phyloP scores from a whole-genome alignment of 768 basidiomycete genomes.

The Sporobolomyces roseus region DNA sequence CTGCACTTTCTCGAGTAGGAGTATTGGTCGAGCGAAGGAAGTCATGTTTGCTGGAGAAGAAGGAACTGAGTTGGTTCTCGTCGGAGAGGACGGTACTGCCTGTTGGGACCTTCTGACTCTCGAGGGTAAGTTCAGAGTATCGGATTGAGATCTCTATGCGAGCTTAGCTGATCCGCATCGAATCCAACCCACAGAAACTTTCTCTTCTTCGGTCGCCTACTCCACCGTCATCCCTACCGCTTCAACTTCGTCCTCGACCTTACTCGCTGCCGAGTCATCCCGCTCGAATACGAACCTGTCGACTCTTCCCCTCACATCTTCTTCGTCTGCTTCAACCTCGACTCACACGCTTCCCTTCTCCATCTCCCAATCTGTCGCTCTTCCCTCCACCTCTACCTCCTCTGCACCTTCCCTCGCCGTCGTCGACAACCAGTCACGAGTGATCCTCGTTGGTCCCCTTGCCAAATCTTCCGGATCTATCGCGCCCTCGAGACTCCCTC shows the following conservation, averaged over 20 bases:
- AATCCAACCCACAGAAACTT: constrained; percentile 45
- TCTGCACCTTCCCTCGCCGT: constrained; percentile 61
- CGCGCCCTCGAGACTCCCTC: constrained; percentile 23
- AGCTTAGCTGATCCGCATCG: no score
- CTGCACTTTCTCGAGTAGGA: constrained; percentile 52
- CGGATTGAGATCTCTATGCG: neutral
- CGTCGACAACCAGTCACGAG: constrained; percentile 64
- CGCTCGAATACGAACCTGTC: constrained; percentile 45
- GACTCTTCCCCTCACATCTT: constrained; percentile 14
- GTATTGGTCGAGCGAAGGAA: constrained; percentile 57
- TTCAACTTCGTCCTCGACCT: constrained; percentile 22
- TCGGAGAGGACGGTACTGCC: constrained; percentile 43
- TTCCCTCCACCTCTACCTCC: constrained; percentile 49
- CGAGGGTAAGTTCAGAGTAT: constrained; percentile 42
- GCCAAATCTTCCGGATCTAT: constrained; percentile 16
- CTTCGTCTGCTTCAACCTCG: constrained; percentile 32
- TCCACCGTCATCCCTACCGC: constrained; percentile 34
- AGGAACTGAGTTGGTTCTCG: constrained; percentile 35
- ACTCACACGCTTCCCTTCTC: constrained; percentile 60
- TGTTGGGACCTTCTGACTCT: constrained; percentile 51
- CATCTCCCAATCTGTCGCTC: constrained; percentile 57
- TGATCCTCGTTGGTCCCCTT: constrained; percentile 66
- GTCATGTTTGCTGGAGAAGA: constrained; percentile 48
- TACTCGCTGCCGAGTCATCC: constrained; percentile 21
- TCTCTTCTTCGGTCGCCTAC: constrained; percentile 26